These are phyloP conservation scores for Stropharia rugosoannulata DNA, from an alignment of 768 basidiomycete species.

Conservation along the genomic window DNA sequence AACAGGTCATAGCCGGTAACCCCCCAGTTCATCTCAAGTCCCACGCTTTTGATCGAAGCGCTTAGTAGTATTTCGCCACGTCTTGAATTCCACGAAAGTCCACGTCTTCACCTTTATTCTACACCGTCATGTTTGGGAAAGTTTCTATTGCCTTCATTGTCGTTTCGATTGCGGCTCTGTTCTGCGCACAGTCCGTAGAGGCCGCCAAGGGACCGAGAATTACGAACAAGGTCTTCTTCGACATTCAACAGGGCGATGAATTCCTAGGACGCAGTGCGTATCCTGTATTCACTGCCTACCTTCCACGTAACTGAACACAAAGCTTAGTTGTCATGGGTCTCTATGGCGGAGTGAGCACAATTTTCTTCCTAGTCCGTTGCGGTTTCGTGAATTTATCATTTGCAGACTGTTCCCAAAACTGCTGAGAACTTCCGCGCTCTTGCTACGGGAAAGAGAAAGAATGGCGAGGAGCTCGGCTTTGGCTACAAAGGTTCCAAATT, in stretches of 20 bases:
- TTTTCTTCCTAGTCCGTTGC: not conserved
- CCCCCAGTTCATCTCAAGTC: conserved; percentile 9
- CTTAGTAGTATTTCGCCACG: conserved; percentile 22
- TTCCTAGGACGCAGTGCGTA: conserved; percentile 75
- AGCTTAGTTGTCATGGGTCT: conserved; percentile 78
- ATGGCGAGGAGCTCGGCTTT: conserved; percentile 75
- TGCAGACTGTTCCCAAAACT: conserved; percentile 91
- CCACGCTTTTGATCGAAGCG: conserved; percentile 13
- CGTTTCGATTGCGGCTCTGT: conserved; percentile 64
- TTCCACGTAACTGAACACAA: conserved; percentile 9
- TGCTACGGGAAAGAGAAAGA: conserved; percentile 78
- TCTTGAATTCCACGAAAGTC: conserved; percentile 12
- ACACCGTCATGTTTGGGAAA: conserved; percentile 57
- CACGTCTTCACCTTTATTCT: conserved; percentile 22
- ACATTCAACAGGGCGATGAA: conserved; percentile 90
- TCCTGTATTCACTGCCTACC: conserved; percentile 2
- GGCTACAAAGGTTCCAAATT: conserved; percentile 97
- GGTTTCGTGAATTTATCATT: not conserved
- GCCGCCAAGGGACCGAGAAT: conserved; percentile 87
- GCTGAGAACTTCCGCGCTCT: conserved; percentile 97
- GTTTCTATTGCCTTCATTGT: conserved; percentile 61
- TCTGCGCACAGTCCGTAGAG: conserved; percentile 71
- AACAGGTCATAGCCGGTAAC: too few relatives aligned
- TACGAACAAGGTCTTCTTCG: conserved; percentile 93
- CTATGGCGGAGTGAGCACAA: conserved; percentile 70